Evolutionary conservation across 495 filamentous ascomycete genomes (phyloP), one percentile per base, ranked within the genome.

Genomic region (Parathielavia hyrcaniae): DNA sequence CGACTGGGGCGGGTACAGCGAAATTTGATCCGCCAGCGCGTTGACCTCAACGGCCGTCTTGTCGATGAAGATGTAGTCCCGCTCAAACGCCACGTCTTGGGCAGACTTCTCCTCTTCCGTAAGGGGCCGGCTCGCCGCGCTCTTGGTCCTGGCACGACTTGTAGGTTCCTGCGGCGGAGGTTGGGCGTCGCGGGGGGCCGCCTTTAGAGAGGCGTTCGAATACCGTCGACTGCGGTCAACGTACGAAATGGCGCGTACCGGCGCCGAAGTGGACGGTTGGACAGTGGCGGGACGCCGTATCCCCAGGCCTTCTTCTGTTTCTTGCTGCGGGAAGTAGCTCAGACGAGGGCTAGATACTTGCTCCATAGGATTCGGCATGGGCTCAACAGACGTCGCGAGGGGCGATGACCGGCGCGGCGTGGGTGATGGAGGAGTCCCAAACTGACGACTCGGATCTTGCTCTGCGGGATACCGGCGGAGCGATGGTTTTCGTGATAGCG

Each of bases 21-120:
- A 90, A 61, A 98, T 74, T 69, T 97, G 91, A 67, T 98, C 93
- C 10, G 93, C 93, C 67, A 98, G 89, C 5, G 93, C 92, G 73
- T 98, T 97, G 30, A 97, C 92, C 69, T 97, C 90, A 5, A 97
- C 91, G 9, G 86, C 86, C 51, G 86, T 85, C 75, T 97, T 97
- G 71, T 98, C 95, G 19, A 98, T 89, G 17, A 98, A 73, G 36
- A 98, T 92, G 62, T 97, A 98, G 63, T 97, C 93, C 61, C 91
- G 79, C 66, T 95, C 90, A 67, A 95, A 88, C 1, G 88, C 89
- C 6, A 93, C 83, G 55, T 95, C 91, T 62, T 96, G 89, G 12
- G 87, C 90, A 20, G 88, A 88, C 57, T 79, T 81, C 61, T 92
- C 89, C 34, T 81, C 86, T 47, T 90, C 83, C 41, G 74, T 75